Conservation (phyloP, 2,329 filamentous ascomycete genomes). For the Macrophomina tecta region DNA sequence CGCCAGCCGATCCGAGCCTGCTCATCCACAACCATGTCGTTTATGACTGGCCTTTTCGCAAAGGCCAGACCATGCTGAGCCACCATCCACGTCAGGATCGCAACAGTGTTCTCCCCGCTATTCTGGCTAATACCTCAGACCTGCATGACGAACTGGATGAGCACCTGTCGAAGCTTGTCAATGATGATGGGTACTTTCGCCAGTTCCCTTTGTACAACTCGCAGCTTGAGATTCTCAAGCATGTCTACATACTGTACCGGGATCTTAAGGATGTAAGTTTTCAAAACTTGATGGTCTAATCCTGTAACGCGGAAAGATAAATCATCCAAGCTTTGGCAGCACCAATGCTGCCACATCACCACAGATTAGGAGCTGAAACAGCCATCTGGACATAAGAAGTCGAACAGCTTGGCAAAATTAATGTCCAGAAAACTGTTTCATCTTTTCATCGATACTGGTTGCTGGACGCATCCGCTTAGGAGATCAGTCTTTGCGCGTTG, state of each 20-base stretch:
- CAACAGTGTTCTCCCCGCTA: constrained; percentile 44
- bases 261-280: constrained; percentile 15
- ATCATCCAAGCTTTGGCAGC: too few species aligned
- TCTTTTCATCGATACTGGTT: too few species aligned
- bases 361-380: too few species aligned
- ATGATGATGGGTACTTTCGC: constrained; percentile 37
- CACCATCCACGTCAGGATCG: constrained; percentile 9
- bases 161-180: constrained; percentile 42
- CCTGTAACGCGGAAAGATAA: too few species aligned
- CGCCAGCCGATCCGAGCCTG: constrained; percentile 30
- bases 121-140: constrained; percentile 35
- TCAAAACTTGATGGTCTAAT: too few species aligned
- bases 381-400: too few species aligned
- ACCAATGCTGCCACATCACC: too few species aligned
- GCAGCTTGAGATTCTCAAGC: constrained; percentile 40
- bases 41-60: constrained; percentile 44
- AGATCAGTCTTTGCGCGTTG: too few species aligned
- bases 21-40: constrained; percentile 42
- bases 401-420: too few species aligned
- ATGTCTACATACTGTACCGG: constrained; percentile 40
- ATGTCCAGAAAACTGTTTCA: too few species aligned
- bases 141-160: constrained; percentile 38
- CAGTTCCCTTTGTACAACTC: constrained; percentile 45
- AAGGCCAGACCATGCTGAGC: constrained; percentile 24
- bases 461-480: too few species aligned